Percentiles rank a stretch among this genome's conserved stretches.
These are phyloP conservation scores for Coniochaeta sp. DNA, from an alignment of 2,329 filamentous ascomycete species.

Conservation along the genomic window DNA sequence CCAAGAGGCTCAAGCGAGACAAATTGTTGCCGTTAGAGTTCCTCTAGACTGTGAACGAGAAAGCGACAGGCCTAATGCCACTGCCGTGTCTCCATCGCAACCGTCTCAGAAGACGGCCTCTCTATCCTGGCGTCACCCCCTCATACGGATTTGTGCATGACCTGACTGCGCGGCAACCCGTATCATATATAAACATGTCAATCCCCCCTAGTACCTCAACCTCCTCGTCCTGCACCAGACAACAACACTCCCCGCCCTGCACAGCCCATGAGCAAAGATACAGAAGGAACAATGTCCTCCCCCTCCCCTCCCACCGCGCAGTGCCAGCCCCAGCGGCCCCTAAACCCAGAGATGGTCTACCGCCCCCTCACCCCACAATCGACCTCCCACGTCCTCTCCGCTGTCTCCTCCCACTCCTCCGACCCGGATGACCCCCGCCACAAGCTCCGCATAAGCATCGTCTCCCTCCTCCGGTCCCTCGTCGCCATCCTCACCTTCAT, in stretches of 20 bases:
- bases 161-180: no score
- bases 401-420: neutral
- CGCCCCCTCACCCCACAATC: neutral
- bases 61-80: no score
- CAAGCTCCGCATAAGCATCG: neutral
- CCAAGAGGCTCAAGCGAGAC: neutral
- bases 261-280: no score
- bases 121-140: no score
- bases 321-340: neutral
- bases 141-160: no score
- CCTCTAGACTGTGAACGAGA: neutral
- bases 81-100: no score
- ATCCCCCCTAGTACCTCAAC: neutral
- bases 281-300: neutral
- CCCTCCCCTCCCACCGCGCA: neutral
- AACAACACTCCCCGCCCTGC: neutral
- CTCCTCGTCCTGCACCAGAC: no score
- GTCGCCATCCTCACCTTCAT: conserved; percentile 5
- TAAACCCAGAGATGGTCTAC: neutral
- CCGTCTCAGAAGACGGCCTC: no score
- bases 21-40: neutral
- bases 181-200: no score
- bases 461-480: neutral
- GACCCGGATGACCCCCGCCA: neutral
- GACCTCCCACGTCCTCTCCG: neutral